Base-by-base conservation (phyloP, 345 rosid species). In the Trapa bicornis region DNA sequence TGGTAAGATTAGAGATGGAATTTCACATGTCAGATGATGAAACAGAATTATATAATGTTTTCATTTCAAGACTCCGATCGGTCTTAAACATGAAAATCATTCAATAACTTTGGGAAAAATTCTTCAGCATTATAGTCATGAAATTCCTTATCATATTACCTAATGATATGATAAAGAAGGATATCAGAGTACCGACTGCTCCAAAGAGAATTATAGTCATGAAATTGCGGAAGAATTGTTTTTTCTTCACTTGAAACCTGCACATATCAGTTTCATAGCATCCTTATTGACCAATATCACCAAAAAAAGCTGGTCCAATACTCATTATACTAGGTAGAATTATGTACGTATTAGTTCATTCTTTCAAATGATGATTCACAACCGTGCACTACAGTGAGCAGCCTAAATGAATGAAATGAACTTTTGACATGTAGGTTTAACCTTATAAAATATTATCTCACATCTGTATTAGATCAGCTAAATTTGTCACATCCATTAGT, bases 241-340 rank as follows among this genome's bases (percentile, higher is more conserved):
- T 94, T 88, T 94, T 94, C 86, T 94, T 94, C 79, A 94, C 97
- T 74, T 94, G 99, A 79, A 94, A 94, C 77, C 99, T 94, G 82
- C 29, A 22, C 29, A 22, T 22, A 22, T 22, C 29, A 22, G 17
- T 41, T 1, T 41, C 52, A 42, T 4, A 38, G 1, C 10, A 11
- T 37, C 10, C 15, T 37, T 13, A 41, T 14, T 38, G 22, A 63
- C 38, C 3, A 17, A 37, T 10, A 3, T 14, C 38, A 37, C 47
- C 16, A 36, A 22, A 41, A 63, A 14, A 17, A 63, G n/a, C 45
- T 14, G 6, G 45, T 37, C 17, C 17, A 14, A 11, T 15, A 33
- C 7, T 36, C 36, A 2, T 3, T 8, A 54, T 22, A 54, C 13
- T 54, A n/a, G 33, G 22, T 3, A 16, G 56, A 54, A n/a, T 54